These are phyloP conservation scores for Podospora tetraspora DNA, from an alignment of 495 filamentous ascomycete species.

Conservation along the genomic window DNA sequence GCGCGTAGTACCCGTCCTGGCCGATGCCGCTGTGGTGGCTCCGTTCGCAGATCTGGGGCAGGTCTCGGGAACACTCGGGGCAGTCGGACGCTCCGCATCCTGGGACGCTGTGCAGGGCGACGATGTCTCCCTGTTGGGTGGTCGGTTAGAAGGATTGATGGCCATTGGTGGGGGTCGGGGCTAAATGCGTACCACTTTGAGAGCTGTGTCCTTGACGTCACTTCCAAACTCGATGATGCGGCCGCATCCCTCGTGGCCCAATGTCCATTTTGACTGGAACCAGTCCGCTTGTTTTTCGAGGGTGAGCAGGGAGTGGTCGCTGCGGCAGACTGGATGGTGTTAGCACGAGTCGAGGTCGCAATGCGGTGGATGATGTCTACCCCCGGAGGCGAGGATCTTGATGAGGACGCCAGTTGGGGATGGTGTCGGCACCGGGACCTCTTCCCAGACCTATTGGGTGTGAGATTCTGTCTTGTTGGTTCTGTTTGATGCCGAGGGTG, in stretches of 20 bases:
- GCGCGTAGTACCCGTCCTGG: slow-evolving; percentile 16
- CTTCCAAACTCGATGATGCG: slow-evolving; percentile 10
- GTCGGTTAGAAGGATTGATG: background rate
- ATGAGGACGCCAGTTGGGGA: slow-evolving; percentile 10
- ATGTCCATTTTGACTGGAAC: slow-evolving; percentile 13
- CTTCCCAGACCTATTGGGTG: slow-evolving; percentile 11
- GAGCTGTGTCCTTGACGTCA: slow-evolving; percentile 5
- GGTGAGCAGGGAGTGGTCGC: slow-evolving; percentile 14
- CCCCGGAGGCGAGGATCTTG: slow-evolving; percentile 15
- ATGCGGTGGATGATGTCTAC: background rate
- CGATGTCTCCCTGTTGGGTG: slow-evolving; percentile 7
- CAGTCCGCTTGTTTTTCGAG: slow-evolving; percentile 14
- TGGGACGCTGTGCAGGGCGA: slow-evolving; percentile 14
- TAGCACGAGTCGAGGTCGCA: background rate
- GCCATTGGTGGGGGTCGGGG: background rate
- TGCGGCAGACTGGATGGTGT: slow-evolving; percentile 12
- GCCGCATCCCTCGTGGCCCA: slow-evolving; percentile 18
- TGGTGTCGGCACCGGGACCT: slow-evolving; percentile 11
- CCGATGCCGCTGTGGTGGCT: slow-evolving; percentile 15
- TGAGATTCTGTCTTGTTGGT: background rate
- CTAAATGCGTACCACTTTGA: slow-evolving; percentile 9
- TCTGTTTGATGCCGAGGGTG: background rate
- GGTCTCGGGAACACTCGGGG: slow-evolving; percentile 16
- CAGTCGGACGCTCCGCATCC: slow-evolving; percentile 11
- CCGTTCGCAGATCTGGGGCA: slow-evolving; percentile 12